A percentile compares a stretch with the other conserved stretches of the same genome.
Conservation (phyloP, 345 rosid species). For the Eucalyptus regnans region DNA sequence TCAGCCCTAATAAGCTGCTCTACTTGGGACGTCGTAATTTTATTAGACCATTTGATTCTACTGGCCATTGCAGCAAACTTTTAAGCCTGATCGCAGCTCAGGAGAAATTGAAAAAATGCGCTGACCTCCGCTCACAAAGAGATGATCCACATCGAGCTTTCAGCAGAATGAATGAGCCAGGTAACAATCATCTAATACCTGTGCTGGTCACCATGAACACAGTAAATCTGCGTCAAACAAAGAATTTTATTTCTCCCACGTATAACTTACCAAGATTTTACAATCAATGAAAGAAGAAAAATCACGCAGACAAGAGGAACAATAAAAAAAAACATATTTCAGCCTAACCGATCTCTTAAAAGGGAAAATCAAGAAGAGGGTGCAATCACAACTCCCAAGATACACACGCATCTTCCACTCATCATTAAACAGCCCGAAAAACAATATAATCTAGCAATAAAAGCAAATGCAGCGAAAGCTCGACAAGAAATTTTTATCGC, state of each 20-base stretch:
- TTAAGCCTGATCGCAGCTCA: background rate
- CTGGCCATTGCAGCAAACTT: slow-evolving; percentile 5
- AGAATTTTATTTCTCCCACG: background rate
- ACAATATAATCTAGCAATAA: background rate
- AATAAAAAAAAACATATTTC: background rate
- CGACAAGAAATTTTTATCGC: background rate
- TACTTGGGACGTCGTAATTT: slow-evolving; percentile 41
- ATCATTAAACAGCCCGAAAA: background rate
- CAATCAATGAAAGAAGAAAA: background rate
- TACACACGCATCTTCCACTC: background rate
- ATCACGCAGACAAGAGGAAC: background rate
- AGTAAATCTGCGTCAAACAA: background rate
- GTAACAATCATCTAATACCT: too few relatives aligned
- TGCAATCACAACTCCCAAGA: background rate
- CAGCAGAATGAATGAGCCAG: background rate
- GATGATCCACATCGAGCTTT: background rate
- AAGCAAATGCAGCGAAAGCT: background rate
- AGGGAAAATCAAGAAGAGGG: background rate
- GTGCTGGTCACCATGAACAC: background rate
- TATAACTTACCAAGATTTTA: background rate
- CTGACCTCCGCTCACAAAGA: background rate
- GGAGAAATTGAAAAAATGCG: background rate
- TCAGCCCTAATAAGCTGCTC: slow-evolving; percentile 50
- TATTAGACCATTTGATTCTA: slow-evolving; percentile 50
- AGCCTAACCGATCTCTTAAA: background rate